Percentiles rank a stretch among this genome's conserved stretches.
Evolutionary conservation across 2,329 filamentous ascomycete genomes (phyloP).

Genomic region (Colletotrichum sp.): DNA sequence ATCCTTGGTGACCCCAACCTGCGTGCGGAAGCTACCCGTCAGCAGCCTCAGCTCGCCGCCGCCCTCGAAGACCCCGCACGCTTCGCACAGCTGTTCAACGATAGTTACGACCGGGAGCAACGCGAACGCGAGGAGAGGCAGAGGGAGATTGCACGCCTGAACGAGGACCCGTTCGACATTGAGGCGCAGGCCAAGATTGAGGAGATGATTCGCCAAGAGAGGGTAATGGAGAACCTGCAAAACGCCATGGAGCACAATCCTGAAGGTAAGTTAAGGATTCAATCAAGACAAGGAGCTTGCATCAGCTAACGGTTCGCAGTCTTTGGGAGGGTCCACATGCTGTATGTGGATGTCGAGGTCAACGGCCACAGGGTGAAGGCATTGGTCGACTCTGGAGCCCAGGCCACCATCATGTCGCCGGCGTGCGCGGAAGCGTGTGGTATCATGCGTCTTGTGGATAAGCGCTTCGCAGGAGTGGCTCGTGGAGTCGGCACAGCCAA

Average conservation of each 20-base stretch:
- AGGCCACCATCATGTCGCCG: conserved; percentile 99
- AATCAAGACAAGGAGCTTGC: background rate
- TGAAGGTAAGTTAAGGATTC: conserved; percentile 69
- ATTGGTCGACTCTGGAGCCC: conserved; percentile 95
- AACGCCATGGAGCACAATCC: conserved; percentile 97
- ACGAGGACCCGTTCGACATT: conserved; percentile 92
- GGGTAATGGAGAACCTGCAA: conserved; percentile 93
- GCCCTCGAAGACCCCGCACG: conserved; percentile 76
- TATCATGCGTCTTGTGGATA: conserved; percentile 96
- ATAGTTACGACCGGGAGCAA: conserved; percentile 73
- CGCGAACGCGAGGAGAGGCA: conserved; percentile 78
- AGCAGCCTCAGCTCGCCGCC: conserved; percentile 78
- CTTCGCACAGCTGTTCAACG: conserved; percentile 76
- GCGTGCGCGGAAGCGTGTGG: conserved; percentile 88
- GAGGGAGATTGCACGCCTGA: conserved; percentile 82
- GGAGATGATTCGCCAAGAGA: conserved; percentile 95
- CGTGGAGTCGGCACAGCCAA: conserved; percentile 92
- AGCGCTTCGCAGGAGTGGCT: conserved; percentile 88
- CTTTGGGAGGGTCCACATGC: conserved; percentile 93
- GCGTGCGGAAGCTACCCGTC: conserved; percentile 72
- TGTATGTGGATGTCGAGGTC: conserved; percentile 95
- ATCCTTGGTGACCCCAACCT: conserved; percentile 79
- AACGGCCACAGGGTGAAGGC: conserved; percentile 93
- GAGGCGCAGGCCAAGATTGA: conserved; percentile 93
- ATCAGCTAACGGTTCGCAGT: conserved; percentile 56